Evolutionary conservation across 2,329 filamentous ascomycete species (phyloP).

Genomic region (Grosmannia serpens): DNA sequence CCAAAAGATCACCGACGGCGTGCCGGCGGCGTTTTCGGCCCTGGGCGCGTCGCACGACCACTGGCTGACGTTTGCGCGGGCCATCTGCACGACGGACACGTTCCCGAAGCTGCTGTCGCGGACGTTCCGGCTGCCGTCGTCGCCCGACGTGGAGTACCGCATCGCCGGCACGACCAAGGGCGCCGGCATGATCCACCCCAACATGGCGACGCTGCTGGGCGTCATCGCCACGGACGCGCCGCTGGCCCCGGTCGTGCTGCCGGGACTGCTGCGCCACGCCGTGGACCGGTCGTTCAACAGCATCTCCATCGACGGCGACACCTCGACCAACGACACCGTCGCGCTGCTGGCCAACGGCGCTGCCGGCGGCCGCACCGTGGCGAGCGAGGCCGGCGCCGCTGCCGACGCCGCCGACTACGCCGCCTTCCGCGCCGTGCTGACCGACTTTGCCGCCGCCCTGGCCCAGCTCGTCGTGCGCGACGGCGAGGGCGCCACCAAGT

Average conservation of each 20-base stretch:
- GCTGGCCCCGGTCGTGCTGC: constrained; percentile 56
- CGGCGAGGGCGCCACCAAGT: constrained; percentile 95
- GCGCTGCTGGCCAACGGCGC: constrained; percentile 92
- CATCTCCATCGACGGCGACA: constrained; percentile 95
- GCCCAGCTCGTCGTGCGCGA: constrained; percentile 91
- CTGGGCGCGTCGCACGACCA: constrained; percentile 68
- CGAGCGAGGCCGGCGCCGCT: constrained; percentile 25
- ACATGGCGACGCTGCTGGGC: constrained; percentile 92
- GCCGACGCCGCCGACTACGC: constrained; percentile 47
- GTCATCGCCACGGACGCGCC: constrained; percentile 88
- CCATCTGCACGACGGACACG: constrained; percentile 96
- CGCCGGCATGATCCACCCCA: constrained; percentile 97
- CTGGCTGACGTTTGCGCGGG: constrained; percentile 77
- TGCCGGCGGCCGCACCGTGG: constrained; percentile 58
- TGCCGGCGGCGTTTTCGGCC: constrained; percentile 62
- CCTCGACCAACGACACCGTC: constrained; percentile 93
- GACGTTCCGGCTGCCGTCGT: constrained; percentile 74
- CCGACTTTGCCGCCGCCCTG: constrained; percentile 68
- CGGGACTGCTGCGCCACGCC: constrained; percentile 58
- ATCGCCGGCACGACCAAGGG: constrained; percentile 96
- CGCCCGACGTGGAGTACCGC: constrained; percentile 61
- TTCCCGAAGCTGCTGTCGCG: constrained; percentile 91
- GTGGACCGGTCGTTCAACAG: constrained; percentile 86
- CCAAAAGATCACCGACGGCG: constrained; percentile 72
- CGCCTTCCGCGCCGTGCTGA: constrained; percentile 61